phyloP scores from a whole-genome alignment of 202 grass and related monocot species.

The Brachypodium distachyon region DNA sequence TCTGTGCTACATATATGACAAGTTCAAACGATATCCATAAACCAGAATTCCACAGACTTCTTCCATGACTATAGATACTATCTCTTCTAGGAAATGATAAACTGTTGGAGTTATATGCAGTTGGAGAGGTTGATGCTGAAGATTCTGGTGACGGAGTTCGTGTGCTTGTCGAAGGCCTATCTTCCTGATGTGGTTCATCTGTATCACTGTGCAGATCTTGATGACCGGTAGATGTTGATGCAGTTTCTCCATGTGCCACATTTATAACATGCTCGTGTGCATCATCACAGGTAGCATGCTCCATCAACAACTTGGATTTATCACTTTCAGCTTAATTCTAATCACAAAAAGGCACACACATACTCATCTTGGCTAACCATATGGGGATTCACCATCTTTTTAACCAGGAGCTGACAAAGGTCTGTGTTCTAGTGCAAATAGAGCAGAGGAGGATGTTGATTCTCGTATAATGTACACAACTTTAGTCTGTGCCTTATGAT shows the following conservation, averaged over 20 bases:
- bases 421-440: background rate
- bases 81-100: constrained; percentile 49
- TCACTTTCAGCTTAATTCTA: constrained; percentile 16
- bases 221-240: constrained; percentile 44
- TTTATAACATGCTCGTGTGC: constrained; percentile 43
- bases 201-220: constrained; percentile 49
- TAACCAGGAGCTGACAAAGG: background rate
- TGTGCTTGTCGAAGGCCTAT: constrained; percentile 47
- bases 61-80: constrained; percentile 45
- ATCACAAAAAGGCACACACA: background rate
- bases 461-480: constrained; percentile 7
- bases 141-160: constrained; percentile 36
- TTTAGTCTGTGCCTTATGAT: background rate
- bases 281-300: constrained; percentile 32
- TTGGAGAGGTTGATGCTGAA: constrained; percentile 43
- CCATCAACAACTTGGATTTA: constrained; percentile 45
- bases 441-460: background rate
- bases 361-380: constrained; percentile 6
- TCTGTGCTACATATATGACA: constrained; percentile 51
- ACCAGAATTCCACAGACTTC: constrained; percentile 64
- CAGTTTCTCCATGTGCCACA: constrained; percentile 44
- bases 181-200: constrained; percentile 41
- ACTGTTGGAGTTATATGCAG: constrained; percentile 48
- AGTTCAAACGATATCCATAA: constrained; percentile 68
- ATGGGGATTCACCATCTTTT: constrained; percentile 1